Conservation (phyloP, 257 asterid species). For the Ligustrum vulgare region DNA sequence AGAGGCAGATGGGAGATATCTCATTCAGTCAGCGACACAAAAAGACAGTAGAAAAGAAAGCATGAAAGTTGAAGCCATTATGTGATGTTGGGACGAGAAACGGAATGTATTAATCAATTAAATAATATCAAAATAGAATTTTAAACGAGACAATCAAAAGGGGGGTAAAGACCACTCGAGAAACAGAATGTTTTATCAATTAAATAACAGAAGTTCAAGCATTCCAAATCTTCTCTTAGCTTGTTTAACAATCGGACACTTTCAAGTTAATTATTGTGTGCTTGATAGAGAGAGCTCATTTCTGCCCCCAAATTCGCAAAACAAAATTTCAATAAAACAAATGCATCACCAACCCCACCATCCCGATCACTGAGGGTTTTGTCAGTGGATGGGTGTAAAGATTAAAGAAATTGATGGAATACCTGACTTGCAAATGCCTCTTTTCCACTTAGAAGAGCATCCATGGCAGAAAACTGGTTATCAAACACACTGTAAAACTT, state of each 20-base stretch:
- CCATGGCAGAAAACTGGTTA: conserved; percentile 72
- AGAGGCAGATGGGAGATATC: neutral
- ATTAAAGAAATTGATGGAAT: conserved; percentile 21
- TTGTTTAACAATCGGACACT: neutral
- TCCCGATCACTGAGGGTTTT: neutral
- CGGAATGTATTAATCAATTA: neutral
- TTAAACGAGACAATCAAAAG: too few species aligned
- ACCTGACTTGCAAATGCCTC: conserved; percentile 91
- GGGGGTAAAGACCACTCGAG: neutral
- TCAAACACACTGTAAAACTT: conserved; percentile 76
- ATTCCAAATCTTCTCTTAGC: neutral
- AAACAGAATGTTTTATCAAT: neutral
- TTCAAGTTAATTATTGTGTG: too few species aligned
- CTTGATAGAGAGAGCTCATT: neutral
- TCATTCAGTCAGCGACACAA: neutral
- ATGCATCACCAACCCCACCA: neutral
- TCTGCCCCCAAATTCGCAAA: neutral
- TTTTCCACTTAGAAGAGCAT: conserved; percentile 74
- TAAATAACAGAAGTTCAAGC: neutral
- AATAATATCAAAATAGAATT: neutral
- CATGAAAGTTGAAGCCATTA: neutral
- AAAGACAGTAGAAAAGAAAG: neutral
- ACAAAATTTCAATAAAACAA: neutral
- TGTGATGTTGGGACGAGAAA: neutral
- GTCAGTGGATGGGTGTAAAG: neutral